phyloP scores from a whole-genome alignment of 148 eudicot genomes.

The Nyssa sinensis region DNA sequence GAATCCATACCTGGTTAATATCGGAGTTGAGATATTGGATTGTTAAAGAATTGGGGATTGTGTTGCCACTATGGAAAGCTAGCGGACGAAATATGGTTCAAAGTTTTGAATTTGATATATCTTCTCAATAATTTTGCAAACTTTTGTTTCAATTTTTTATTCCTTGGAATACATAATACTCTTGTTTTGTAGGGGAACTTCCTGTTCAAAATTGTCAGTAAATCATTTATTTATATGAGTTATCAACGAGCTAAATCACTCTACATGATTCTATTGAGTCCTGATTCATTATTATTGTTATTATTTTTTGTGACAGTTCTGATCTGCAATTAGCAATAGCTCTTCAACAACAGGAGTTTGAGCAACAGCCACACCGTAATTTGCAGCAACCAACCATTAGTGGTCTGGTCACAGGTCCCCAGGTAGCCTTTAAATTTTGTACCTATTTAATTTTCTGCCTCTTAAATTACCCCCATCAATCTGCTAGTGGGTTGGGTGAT shows the following conservation, averaged over 20 bases:
- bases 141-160: background rate
- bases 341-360: slow-evolving; percentile 93
- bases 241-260: background rate
- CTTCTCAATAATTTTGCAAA: background rate
- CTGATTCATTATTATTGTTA: too few relatives aligned
- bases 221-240: background rate
- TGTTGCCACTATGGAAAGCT: too few relatives aligned
- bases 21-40: background rate
- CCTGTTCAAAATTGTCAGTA: background rate
- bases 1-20: background rate
- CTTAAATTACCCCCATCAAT: background rate
- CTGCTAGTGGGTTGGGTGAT: background rate
- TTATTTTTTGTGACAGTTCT: slow-evolving; percentile 52
- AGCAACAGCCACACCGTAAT: slow-evolving; percentile 52
- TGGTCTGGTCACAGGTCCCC: slow-evolving; percentile 70
- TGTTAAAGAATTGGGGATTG: too few relatives aligned
- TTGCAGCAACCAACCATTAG: slow-evolving; percentile 36
- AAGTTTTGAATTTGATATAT: too few relatives aligned
- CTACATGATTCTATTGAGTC: background rate
- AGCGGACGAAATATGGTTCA: too few relatives aligned
- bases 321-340: slow-evolving; percentile 90
- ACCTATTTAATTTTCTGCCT: background rate
- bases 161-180: background rate
- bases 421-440: slow-evolving; percentile 46
- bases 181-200: background rate